Evolutionary conservation across 2,329 filamentous ascomycete genomes (phyloP).

Genomic region (Aspergillus hortae): DNA sequence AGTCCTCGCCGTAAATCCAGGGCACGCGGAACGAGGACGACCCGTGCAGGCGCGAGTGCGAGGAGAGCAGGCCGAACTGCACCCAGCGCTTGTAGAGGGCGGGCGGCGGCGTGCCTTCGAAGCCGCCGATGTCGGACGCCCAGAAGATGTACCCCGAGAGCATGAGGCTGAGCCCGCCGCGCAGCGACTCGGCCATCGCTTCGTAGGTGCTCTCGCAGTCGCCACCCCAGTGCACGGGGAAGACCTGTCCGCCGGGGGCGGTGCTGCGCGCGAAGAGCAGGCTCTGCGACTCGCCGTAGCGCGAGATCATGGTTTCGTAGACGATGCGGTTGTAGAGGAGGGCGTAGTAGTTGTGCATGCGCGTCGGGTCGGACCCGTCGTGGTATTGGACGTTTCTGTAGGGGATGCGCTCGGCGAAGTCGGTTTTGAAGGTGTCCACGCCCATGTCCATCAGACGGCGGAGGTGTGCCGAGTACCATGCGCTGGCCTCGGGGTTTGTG

Average conservation of each 20-base stretch:
- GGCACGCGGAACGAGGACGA: slow-evolving; percentile 70
- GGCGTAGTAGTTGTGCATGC: slow-evolving; percentile 77
- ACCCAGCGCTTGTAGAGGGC: slow-evolving; percentile 77
- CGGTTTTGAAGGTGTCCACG: slow-evolving; percentile 70
- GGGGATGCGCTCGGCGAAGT: slow-evolving; percentile 71
- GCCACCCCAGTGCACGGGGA: slow-evolving; percentile 69
- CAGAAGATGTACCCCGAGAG: slow-evolving; percentile 65
- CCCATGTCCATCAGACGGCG: slow-evolving; percentile 64
- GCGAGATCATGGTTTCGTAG: slow-evolving; percentile 60
- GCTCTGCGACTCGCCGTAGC: slow-evolving; percentile 50
- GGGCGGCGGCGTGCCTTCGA: slow-evolving; percentile 64
- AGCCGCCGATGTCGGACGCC: slow-evolving; percentile 69
- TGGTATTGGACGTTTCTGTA: slow-evolving; percentile 63
- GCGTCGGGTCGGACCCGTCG: slow-evolving; percentile 57
- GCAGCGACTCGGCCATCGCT: slow-evolving; percentile 68
- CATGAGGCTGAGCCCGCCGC: slow-evolving; percentile 62
- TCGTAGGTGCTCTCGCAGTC: slow-evolving; percentile 72
- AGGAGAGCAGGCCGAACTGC: slow-evolving; percentile 68
- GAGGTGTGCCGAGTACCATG: slow-evolving; percentile 63
- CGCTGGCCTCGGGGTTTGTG: slow-evolving; percentile 65
- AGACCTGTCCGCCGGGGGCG: slow-evolving; percentile 65
- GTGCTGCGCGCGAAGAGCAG: slow-evolving; percentile 67
- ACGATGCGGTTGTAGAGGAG: slow-evolving; percentile 69
- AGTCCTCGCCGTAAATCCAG: slow-evolving; percentile 67
- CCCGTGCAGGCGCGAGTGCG: slow-evolving; percentile 68